Base-by-base conservation (phyloP, 768 basidiomycete species). In the Boletus tomentosulus region DNA sequence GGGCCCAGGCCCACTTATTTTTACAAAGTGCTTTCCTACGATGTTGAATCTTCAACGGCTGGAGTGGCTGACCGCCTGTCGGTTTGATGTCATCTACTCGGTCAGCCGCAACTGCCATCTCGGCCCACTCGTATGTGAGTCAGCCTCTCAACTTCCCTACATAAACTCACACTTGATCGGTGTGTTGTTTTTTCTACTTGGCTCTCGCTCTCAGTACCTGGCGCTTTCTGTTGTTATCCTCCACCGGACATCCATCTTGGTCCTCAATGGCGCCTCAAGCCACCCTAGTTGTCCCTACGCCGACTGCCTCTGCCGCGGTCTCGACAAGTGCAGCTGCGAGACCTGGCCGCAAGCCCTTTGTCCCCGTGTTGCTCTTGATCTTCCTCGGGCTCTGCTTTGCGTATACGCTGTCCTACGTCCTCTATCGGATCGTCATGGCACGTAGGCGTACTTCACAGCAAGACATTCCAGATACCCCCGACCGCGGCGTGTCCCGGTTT, bases 341-440 rank as follows among this genome's bases (percentile, higher is more conserved):
- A 6, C 13, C 47, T 19, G 15, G 7, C 6, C 49, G 35, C 44
- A 52, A 55, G 33, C 54, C 48, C 12, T 58, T 51, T 53, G 57
- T 62, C 39, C 66, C 67, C 3, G 50, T 55, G 30, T 31, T 47
- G 6, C 54, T 70, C 46, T 42, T 56, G 19, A 57, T 65, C 39
- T 59, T 68, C 38, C 56, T 68, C 7, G 65, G 58, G 27, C 11
- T 69, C 34, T 71, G 64, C 30, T 48, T 71, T 28, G 55, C 50
- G 13, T 69, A 68, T 10, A 59, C 62, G 12, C 25, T 64, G 2
- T 60, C 66, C 31, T 68, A 68, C 37, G 13, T 67, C 28, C 48
- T 71, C 41, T 71, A 68, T 48, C 65, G 69, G 2, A 33, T 63
- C 38, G 10, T 64, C 50, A 61, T 59, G 57, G 33, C 57, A n/a